Evolutionary conservation across 2,329 filamentous ascomycete genomes (phyloP).

Genomic region (Tolypocladium tundrense): DNA sequence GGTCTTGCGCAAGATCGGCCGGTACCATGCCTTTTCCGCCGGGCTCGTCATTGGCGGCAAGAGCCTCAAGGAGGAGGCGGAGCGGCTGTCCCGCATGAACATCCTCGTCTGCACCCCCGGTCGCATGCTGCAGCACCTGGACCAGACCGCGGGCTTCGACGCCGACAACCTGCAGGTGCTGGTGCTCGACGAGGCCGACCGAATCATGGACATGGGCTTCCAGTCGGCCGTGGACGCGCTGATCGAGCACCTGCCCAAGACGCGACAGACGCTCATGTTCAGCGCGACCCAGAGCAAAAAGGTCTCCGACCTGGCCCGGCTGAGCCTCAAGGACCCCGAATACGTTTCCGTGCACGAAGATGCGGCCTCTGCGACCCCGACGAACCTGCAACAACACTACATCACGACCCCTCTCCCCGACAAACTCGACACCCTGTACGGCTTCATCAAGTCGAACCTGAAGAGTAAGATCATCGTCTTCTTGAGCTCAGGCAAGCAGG

Average conservation of each 20-base stretch:
- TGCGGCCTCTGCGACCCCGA: constrained; percentile 69
- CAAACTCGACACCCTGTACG: constrained; percentile 86
- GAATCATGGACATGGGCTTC: constrained; percentile 98
- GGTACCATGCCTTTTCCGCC: constrained; percentile 82
- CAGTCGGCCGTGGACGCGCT: constrained; percentile 84
- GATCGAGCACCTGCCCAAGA: constrained; percentile 76
- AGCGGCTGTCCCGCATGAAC: constrained; percentile 83
- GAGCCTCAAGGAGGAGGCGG: constrained; percentile 75
- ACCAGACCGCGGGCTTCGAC: constrained; percentile 84
- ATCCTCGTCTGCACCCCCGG: constrained; percentile 94
- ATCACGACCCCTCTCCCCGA: constrained; percentile 74
- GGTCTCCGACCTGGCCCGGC: constrained; percentile 79
- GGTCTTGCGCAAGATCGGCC: constrained; percentile 80
- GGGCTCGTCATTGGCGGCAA: constrained; percentile 92
- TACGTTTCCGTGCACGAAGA: constrained; percentile 91
- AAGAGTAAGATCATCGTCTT: constrained; percentile 96
- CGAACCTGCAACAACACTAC: constrained; percentile 82
- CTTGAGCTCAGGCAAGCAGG: constrained; percentile 89
- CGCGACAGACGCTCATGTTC: constrained; percentile 87
- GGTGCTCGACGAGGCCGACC: constrained; percentile 89
- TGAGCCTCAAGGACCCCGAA: constrained; percentile 83
- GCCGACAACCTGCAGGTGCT: constrained; percentile 86
- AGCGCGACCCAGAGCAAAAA: constrained; percentile 93
- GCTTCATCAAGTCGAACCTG: constrained; percentile 82
- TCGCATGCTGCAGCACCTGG: constrained; percentile 88